Conservation (phyloP, 495 filamentous ascomycete species). For the Tetracladium setigerum region DNA sequence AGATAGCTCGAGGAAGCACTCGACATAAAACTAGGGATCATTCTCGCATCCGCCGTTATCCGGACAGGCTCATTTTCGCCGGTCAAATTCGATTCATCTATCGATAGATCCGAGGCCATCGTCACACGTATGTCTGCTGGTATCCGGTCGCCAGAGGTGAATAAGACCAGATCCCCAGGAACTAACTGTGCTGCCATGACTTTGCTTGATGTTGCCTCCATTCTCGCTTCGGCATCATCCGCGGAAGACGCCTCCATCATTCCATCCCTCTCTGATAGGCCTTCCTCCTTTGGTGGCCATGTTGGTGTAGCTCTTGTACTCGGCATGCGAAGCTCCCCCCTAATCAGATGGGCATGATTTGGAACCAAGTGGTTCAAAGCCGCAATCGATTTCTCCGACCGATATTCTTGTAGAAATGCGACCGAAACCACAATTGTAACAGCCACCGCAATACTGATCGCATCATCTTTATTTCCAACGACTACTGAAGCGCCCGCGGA, state of each 20-base stretch:
- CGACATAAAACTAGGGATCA: slow-evolving; percentile 24
- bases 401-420: slow-evolving; percentile 94
- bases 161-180: slow-evolving; percentile 84
- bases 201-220: slow-evolving; percentile 68
- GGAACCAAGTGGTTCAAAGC: slow-evolving; percentile 90
- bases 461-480: slow-evolving; percentile 94
- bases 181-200: slow-evolving; percentile 83
- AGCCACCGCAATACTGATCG: slow-evolving; percentile 86
- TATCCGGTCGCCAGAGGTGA: slow-evolving; percentile 92
- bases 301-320: slow-evolving; percentile 28
- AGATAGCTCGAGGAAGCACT: slow-evolving; percentile 26
- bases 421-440: slow-evolving; percentile 96
- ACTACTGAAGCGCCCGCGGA: slow-evolving; percentile 86
- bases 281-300: slow-evolving; percentile 32
- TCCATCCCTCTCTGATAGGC: slow-evolving; percentile 19
- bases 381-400: slow-evolving; percentile 95
- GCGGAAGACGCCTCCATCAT: slow-evolving; percentile 23
- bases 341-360: slow-evolving; percentile 86
- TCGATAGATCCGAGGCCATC: slow-evolving; percentile 73
- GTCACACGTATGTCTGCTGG: slow-evolving; percentile 96
- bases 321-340: slow-evolving; percentile 34
- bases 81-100: slow-evolving; percentile 96
- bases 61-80: slow-evolving; percentile 91
- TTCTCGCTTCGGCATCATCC: slow-evolving; percentile 34
- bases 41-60: slow-evolving; percentile 57